Percentiles rank a stretch among this genome's conserved stretches.
Evolutionary conservation across 148 eudicot genomes (phyloP).

Genomic region (Nyssa sinensis): DNA sequence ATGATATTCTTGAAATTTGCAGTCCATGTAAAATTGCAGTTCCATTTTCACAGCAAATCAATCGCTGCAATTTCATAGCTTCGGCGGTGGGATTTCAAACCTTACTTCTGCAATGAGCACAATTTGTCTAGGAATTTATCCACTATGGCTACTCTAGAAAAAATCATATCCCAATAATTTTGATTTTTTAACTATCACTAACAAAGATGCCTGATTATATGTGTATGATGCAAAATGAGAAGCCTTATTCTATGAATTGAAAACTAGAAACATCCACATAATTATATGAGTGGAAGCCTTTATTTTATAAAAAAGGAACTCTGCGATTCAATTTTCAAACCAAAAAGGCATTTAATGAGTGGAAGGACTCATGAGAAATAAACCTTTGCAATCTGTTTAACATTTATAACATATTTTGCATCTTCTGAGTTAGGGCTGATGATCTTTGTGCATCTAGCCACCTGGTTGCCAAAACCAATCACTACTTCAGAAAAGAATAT

Average conservation of each 20-base stretch:
- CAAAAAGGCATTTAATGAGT: background rate
- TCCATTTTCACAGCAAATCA: background rate
- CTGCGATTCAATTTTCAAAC: background rate
- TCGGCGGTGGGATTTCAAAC: too few relatives aligned
- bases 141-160: background rate
- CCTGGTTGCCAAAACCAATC: conserved; percentile 41
- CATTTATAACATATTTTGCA: conserved; percentile 92
- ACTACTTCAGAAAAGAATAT: background rate
- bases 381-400: conserved; percentile 96
- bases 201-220: too few relatives aligned
- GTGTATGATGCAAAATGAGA: too few relatives aligned
- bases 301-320: background rate
- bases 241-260: background rate
- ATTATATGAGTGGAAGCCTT: too few relatives aligned
- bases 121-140: background rate
- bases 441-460: conserved; percentile 97
- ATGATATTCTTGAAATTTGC: background rate
- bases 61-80: background rate
- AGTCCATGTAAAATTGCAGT: background rate
- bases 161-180: background rate
- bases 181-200: background rate
- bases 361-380: background rate
- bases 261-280: background rate
- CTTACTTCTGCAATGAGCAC: background rate
- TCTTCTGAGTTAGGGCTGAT: conserved; percentile 96